Evolutionary conservation across 1,284 basidiomycete genomes (phyloP).

Genomic region (Phaffia rhodozyma): DNA sequence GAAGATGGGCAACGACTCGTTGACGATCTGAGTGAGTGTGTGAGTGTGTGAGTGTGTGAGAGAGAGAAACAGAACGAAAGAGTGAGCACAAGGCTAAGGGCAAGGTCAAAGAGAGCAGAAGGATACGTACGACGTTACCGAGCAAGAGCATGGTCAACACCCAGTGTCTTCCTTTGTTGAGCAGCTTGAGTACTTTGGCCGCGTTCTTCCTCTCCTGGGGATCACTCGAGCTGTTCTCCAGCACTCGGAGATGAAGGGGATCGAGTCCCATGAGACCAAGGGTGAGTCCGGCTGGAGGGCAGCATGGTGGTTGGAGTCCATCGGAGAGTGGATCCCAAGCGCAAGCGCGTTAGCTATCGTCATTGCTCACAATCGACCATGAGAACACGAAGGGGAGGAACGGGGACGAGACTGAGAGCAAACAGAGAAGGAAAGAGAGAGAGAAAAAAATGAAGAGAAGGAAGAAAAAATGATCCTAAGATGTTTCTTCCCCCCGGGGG

Average conservation of each 20-base stretch:
- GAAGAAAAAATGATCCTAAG: neutral
- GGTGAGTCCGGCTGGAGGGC: too few relatives aligned
- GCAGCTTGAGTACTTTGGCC: slow-evolving; percentile 59
- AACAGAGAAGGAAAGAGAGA: neutral
- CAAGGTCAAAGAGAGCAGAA: neutral
- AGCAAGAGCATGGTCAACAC: slow-evolving; percentile 78
- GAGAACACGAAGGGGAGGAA: neutral
- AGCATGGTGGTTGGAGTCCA: too few relatives aligned
- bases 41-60: neutral
- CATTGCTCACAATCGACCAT: too few relatives aligned
- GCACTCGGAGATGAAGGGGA: slow-evolving; percentile 77
- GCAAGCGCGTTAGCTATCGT: too few relatives aligned
- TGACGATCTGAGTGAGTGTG: slow-evolving; percentile 48
- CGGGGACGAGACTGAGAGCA: neutral
- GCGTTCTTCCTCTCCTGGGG: slow-evolving; percentile 54
- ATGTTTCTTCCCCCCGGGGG: neutral
- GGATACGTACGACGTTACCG: slow-evolving; percentile 60
- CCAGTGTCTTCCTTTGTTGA: slow-evolving; percentile 80
- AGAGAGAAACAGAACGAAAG: neutral
- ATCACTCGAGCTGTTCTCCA: slow-evolving; percentile 67
- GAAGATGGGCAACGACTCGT: slow-evolving; percentile 84
- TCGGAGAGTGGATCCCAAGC: too few relatives aligned
- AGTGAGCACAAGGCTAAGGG: slow-evolving; percentile 1
- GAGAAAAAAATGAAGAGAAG: neutral
- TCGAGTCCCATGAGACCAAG: slow-evolving; percentile 53